Percentiles rank a stretch among this genome's conserved stretches.
phyloP scores from a whole-genome alignment of 148 eudicot species.

The Rhododendron vialii region DNA sequence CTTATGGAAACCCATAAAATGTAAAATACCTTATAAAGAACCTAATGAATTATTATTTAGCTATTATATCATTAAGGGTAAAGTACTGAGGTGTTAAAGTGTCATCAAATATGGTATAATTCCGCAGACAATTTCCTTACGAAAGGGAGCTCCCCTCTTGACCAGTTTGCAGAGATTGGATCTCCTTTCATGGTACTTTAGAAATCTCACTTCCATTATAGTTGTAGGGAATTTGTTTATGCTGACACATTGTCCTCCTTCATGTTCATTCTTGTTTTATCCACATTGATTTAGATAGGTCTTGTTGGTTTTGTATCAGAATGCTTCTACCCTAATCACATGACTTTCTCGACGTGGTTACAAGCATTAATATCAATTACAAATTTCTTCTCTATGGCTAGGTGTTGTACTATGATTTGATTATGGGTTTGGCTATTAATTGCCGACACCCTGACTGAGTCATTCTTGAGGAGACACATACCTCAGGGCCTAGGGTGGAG shows the following conservation, averaged over 20 bases:
- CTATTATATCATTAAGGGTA: not conserved
- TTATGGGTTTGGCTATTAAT: too few species aligned
- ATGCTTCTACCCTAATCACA: not conserved
- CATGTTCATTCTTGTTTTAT: not conserved
- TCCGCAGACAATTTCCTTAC: not conserved
- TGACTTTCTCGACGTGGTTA: too few species aligned
- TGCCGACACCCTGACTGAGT: too few species aligned
- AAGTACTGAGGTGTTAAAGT: not conserved
- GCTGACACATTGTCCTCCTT: not conserved
- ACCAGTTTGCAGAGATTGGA: not conserved
- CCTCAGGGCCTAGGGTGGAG: too few species aligned
- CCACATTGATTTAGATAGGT: not conserved
- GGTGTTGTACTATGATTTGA: too few species aligned
- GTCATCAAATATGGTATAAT: not conserved
- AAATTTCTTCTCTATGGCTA: too few species aligned
- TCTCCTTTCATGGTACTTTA: not conserved
- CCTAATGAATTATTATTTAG: not conserved
- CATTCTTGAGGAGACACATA: too few species aligned
- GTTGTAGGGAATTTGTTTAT: too few species aligned
- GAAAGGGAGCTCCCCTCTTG: not conserved
- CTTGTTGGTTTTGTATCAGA: not conserved
- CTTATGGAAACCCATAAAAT: not conserved
- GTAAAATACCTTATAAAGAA: not conserved
- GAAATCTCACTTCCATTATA: not conserved
- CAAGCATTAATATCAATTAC: too few species aligned